A percentile compares a stretch with the other conserved stretches of the same genome.
phyloP scores from a whole-genome alignment of 805 yeast species.

The Candida manassasensis region DNA sequence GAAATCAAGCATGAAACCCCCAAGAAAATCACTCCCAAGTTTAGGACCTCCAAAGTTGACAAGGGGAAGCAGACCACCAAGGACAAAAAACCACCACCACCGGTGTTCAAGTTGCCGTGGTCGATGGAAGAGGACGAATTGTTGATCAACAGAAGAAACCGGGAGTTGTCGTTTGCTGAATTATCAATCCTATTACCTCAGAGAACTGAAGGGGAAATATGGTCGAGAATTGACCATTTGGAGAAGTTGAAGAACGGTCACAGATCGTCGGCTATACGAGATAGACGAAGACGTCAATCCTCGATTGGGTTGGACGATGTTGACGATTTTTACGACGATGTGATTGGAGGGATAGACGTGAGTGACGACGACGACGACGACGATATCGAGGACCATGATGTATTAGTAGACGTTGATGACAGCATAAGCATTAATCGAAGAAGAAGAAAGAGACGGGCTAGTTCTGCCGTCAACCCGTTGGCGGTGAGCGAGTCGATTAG shows the following conservation, averaged over 20 bases:
- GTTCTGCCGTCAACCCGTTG: constrained; percentile 41
- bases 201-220: constrained; percentile 71
- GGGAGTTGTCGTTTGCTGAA: constrained; percentile 67
- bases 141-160: constrained; percentile 45
- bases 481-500: constrained; percentile 14
- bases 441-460: constrained; percentile 34
- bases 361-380: constrained; percentile 32
- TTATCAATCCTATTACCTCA: constrained; percentile 66
- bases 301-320: constrained; percentile 40
- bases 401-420: constrained; percentile 35
- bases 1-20: constrained; percentile 6
- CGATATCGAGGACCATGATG: constrained; percentile 29
- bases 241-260: constrained; percentile 34
- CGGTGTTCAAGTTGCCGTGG: constrained; percentile 39
- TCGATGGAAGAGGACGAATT: constrained; percentile 71
- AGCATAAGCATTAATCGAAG: constrained; percentile 20
- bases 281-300: constrained; percentile 31
- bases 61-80: background rate
- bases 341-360: constrained; percentile 30
- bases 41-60: constrained; percentile 6
- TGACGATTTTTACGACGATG: constrained; percentile 41
- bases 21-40: constrained; percentile 6
- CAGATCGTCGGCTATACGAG: constrained; percentile 19
- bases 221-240: constrained; percentile 51
- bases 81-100: constrained; percentile 10